Base-by-base conservation (phyloP, 352 stramenopile genomes). In the Phytophthora europaea region DNA sequence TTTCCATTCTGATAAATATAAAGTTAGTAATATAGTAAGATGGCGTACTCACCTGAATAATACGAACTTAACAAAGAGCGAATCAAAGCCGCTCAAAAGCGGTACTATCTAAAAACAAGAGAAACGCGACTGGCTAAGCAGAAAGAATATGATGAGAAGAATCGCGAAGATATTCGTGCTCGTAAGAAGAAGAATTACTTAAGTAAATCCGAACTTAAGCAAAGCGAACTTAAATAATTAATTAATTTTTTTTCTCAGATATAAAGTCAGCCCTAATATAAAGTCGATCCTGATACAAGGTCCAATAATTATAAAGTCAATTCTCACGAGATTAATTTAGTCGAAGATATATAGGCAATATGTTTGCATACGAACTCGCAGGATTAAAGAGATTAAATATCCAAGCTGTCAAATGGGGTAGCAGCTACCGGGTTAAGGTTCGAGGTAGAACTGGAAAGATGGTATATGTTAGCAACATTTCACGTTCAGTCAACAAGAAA, bases 351-450 rank as follows among this genome's bases (percentile, higher is more conserved):
- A 31, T 15, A 31, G 28, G 28, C 28, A 31, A 31, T 0, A 31
- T 31, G 28, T 31, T 31, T 31, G 28, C 28, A 31, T 31, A 31
- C 28, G 28, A 31, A 0, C 28, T 31, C 28, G 28, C 0, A 31
- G 28, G 28, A 31, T 31, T 31, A 31, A 31, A 31, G 28, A 31
- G 28, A 31, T 36, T 63, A 26, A 54, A 63, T 28, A 53, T 63
- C 36, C 40, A 18, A 55, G 40, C 26, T 18, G 47, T 43, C 12
- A 50, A 55, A 64, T 64, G 40, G 43, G 57, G 57, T 33, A 55
- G 43, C 20, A 64, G 57, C 57, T 64, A 55, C 43, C 43, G 57
- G 3, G 57, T 64, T 1, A 64, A 55, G 26, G 57, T 64, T 3
- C 38, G 43, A 2, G 43, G 43, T 15, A 47, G 10, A 12, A 55